Percentiles rank a stretch among this genome's conserved stretches.
Conservation (phyloP, 2,329 filamentous ascomycete genomes). For the Botryosphaeria dothidea region DNA sequence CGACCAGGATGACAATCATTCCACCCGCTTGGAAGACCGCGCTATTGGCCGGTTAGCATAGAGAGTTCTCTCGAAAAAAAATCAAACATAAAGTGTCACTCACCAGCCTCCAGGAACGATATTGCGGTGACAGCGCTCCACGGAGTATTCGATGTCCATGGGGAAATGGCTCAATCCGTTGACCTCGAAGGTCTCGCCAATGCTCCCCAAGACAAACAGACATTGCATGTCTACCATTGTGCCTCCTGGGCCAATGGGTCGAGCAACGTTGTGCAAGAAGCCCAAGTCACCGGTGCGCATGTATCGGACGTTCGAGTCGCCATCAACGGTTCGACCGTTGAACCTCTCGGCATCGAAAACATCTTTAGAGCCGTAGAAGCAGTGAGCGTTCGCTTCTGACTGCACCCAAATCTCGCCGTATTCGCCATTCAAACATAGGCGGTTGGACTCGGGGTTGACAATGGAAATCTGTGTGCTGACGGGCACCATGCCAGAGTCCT, state of each 20-base stretch:
- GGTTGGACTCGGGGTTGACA: constrained; percentile 92
- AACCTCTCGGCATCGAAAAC: constrained; percentile 90
- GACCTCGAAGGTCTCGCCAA: constrained; percentile 98
- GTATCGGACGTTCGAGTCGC: constrained; percentile 84
- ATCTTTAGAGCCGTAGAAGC: constrained; percentile 92
- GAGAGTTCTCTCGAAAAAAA: neutral
- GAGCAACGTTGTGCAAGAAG: constrained; percentile 90
- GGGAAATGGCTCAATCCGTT: constrained; percentile 98
- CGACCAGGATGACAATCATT: constrained; percentile 88
- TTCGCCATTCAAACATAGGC: constrained; percentile 91
- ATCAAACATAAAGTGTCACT: constrained; percentile 52
- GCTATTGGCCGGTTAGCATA: constrained; percentile 50
- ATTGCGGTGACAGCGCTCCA: constrained; percentile 90
- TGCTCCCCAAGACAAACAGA: constrained; percentile 89
- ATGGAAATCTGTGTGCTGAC: constrained; percentile 98
- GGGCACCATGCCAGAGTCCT: constrained; percentile 98
- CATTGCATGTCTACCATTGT: constrained; percentile 98
- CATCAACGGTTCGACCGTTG: constrained; percentile 86
- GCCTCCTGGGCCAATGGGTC: constrained; percentile 90
- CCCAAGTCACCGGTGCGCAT: constrained; percentile 94
- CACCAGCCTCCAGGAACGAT: constrained; percentile 90
- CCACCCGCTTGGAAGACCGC: constrained; percentile 99
- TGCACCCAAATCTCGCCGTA: constrained; percentile 99
- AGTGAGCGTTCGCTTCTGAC: constrained; percentile 90
- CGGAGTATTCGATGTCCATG: constrained; percentile 93